Evolutionary conservation across 441 rosid species (phyloP), one percentile per base, ranked within the genome.

Genomic region (Hura crepitans): DNA sequence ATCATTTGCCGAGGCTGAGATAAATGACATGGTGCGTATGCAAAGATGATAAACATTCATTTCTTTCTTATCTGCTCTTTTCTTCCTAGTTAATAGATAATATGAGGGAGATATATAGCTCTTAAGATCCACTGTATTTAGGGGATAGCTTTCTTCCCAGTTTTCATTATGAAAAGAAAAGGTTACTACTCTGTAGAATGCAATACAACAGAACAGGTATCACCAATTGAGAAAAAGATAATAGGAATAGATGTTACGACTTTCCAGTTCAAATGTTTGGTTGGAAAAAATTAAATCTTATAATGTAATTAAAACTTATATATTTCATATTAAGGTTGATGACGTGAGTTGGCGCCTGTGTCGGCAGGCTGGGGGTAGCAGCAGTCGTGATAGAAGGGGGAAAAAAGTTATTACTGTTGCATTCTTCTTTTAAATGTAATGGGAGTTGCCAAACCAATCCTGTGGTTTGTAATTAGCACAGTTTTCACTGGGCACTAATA

Each of bases 1-100:
- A 89, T 75, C 98, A 71, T 91, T 95, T 80, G 93, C 99, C 25
- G 99, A 95, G 84, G 95, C 97, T 72, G 98, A 95, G 85, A 95
- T 95, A 80, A 92, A 92, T 84, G 95, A 93, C 79, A 88, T 95
- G 99, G 99, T 95, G 73, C 85, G 92, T 68, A 37, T 20, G 76
- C 69, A 54, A 77, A 76, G 25, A 62, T 55, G 56, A 49, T 67
- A 53, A 27, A 18, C 10, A 55, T 33, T 35, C 37, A 45, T 56
- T 27, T 51, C 5, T 43, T 62, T 51, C 13, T 31, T n/a, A n/a
- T 31, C 28, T 46, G 18, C 37, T 30, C 4, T 53, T 59, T 2
- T 58, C 51, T 47, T 37, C 30, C 55, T 18, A 62, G 13, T 47
- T 46, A 11, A 2, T 20, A 42, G 39, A 17, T 18, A 65, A 45